Conservation (phyloP, 257 asterid species). For the Mentha longifolia region DNA sequence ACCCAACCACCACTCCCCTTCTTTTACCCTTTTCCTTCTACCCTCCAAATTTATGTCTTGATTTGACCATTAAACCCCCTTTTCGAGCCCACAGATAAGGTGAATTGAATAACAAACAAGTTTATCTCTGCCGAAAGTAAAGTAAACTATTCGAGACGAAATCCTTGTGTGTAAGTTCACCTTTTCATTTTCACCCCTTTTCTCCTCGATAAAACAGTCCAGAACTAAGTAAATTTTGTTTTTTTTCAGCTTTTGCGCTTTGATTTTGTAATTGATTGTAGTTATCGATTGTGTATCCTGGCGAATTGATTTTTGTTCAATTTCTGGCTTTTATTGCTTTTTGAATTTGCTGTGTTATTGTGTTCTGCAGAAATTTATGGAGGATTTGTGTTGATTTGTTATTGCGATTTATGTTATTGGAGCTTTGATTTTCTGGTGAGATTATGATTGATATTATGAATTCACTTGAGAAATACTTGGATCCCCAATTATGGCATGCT, state of each 20-base stretch:
- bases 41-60: constrained; percentile 2
- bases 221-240: background rate
- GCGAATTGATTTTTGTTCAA: background rate
- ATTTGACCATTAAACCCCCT: constrained; percentile 24
- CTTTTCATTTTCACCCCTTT: constrained; percentile 16
- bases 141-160: constrained; percentile 5
- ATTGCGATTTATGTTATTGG: constrained; percentile 8
- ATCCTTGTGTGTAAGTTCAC: constrained; percentile 17
- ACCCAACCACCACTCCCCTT: constrained; percentile 35
- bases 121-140: background rate
- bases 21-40: constrained; percentile 27
- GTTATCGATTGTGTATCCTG: constrained; percentile 17
- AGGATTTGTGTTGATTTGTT: constrained; percentile 21
- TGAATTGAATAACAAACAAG: background rate
- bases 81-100: constrained; percentile 32
- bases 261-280: constrained; percentile 10
- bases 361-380: constrained; percentile 35
- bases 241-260: background rate
- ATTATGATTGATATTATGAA: constrained; percentile 60
- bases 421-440: background rate
- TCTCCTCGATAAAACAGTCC: background rate
- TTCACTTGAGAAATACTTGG: constrained; percentile 48
- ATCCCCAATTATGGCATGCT: constrained; percentile 80
- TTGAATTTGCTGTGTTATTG: constrained; percentile 15
- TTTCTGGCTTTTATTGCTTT: background rate